A percentile compares a stretch with the other conserved stretches of the same genome.
phyloP scores from a whole-genome alignment of 2,329 filamentous ascomycete genomes.

The Cladosporium sp. region DNA sequence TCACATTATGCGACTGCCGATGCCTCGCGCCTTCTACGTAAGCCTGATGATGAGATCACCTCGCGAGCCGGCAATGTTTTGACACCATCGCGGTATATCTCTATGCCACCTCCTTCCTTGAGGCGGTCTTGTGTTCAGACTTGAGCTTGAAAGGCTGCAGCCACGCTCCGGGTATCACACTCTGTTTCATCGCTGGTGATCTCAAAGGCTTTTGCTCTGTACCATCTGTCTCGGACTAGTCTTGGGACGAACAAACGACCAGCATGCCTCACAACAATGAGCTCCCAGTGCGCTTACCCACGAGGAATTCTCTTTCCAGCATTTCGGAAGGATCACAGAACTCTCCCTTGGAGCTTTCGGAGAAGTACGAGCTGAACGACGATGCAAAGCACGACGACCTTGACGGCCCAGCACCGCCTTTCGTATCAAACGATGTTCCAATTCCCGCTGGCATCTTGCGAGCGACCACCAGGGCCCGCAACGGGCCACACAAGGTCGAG shows the following conservation, averaged over 20 bases:
- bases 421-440: neutral
- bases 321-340: neutral
- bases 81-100: neutral
- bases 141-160: neutral
- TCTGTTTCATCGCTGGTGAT: neutral
- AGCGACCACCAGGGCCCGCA: neutral
- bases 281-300: neutral
- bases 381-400: neutral
- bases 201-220: neutral
- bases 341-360: neutral
- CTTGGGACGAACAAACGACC: neutral
- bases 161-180: neutral
- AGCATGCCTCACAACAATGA: neutral
- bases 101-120: neutral
- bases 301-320: neutral
- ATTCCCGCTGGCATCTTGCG: neutral
- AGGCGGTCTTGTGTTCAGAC: neutral
- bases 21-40: neutral
- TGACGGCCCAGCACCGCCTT: neutral
- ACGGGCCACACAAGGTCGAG: neutral
- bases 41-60: neutral
- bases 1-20: neutral
- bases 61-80: neutral
- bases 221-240: neutral
- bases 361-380: neutral